A percentile compares a stretch with the other conserved stretches of the same genome.
These are phyloP conservation scores for Pleurotus sapidus DNA, from an alignment of 768 basidiomycete genomes.

Conservation along the genomic window DNA sequence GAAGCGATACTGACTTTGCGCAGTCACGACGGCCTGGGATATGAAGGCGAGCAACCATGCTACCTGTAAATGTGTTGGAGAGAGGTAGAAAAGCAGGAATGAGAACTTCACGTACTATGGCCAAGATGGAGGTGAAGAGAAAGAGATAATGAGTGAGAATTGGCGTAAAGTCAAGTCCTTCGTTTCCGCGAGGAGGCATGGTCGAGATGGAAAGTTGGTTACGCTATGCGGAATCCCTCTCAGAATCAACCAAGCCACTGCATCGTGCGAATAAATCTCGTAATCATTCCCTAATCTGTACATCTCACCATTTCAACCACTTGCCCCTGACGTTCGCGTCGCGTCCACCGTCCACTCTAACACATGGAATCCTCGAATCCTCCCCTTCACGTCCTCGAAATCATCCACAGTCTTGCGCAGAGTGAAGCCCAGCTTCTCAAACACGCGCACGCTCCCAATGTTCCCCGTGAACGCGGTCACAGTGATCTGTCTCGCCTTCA, in stretches of 20 bases:
- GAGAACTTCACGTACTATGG: conserved; percentile 54
- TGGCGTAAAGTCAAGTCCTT: conserved; percentile 83
- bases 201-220: conserved; percentile 10
- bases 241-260: not conserved
- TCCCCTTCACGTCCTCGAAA: conserved; percentile 33
- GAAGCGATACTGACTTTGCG: conserved; percentile 37
- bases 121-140: conserved; percentile 80
- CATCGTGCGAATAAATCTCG: conserved; percentile 3
- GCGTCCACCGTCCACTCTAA: conserved; percentile 26
- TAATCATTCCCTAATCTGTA: not conserved
- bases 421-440: conserved; percentile 64
- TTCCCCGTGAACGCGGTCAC: conserved; percentile 51
- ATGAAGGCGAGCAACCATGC: conserved; percentile 81
- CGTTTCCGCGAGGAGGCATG: conserved; percentile 56
- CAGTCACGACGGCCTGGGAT: conserved; percentile 63
- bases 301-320: not conserved
- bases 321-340: not conserved
- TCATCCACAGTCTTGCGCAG: conserved; percentile 35
- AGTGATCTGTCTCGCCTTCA: conserved; percentile 49
- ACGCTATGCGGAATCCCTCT: not conserved
- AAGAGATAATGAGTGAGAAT: conserved; percentile 92
- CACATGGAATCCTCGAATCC: conserved; percentile 29
- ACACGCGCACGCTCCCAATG: conserved; percentile 57
- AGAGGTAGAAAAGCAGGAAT: conserved; percentile 8
- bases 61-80: conserved; percentile 42